A percentile compares a stretch with the other conserved stretches of the same genome.
Conservation (phyloP, 257 asterid species). For the Lavandula angustifolia region DNA sequence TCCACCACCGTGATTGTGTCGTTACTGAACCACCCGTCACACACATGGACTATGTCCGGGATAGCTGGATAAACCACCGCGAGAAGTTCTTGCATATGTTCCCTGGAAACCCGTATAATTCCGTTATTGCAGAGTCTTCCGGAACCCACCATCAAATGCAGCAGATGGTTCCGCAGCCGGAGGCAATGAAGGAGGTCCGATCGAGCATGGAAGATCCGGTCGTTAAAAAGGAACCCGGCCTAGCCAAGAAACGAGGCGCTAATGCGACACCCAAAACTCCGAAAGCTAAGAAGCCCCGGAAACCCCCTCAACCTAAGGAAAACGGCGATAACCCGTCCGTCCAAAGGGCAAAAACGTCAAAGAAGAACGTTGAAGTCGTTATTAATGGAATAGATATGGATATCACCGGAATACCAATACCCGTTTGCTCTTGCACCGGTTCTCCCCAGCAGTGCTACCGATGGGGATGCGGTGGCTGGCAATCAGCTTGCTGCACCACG, state of each 20-base stretch:
- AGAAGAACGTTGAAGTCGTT: slow-evolving; percentile 74
- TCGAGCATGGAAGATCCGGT: slow-evolving; percentile 51
- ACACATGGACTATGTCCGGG: slow-evolving; percentile 77
- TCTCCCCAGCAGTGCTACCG: slow-evolving; percentile 93
- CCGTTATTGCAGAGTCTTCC: slow-evolving; percentile 64
- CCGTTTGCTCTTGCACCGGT: slow-evolving; percentile 94
- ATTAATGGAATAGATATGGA: slow-evolving; percentile 89
- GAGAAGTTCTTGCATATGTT: slow-evolving; percentile 77
- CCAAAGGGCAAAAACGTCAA: slow-evolving; percentile 65
- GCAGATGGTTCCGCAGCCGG: slow-evolving; percentile 57
- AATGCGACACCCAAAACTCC: slow-evolving; percentile 55
- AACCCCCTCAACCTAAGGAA: slow-evolving; percentile 55
- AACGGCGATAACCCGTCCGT: slow-evolving; percentile 46
- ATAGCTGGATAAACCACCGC: slow-evolving; percentile 79
- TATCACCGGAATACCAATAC: slow-evolving; percentile 84
- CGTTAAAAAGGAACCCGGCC: slow-evolving; percentile 50
- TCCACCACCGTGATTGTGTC: slow-evolving; percentile 52
- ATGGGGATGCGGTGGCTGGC: slow-evolving; percentile 99
- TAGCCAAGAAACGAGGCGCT: slow-evolving; percentile 59
- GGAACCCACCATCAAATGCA: slow-evolving; percentile 57
- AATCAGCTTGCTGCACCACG: slow-evolving; percentile 94
- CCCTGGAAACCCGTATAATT: slow-evolving; percentile 56
- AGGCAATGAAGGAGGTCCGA: slow-evolving; percentile 42
- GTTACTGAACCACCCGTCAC: slow-evolving; percentile 61
- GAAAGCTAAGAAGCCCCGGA: slow-evolving; percentile 70